Evolutionary conservation across 2,329 filamentous ascomycete species (phyloP).

Genomic region (Colletotrichum truncatum): DNA sequence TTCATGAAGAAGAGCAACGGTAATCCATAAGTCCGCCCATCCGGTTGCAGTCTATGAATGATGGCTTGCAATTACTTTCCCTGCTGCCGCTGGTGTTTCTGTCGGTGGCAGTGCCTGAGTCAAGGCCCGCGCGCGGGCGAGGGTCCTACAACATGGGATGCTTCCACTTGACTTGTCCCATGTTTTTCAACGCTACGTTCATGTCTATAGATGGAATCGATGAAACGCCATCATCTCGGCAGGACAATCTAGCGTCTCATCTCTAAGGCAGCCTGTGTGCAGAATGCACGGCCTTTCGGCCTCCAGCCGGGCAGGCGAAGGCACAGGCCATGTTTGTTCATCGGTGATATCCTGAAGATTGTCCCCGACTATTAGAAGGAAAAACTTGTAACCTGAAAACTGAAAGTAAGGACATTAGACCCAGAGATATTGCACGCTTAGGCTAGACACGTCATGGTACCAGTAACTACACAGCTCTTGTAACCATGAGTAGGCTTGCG

Average conservation of each 20-base stretch:
- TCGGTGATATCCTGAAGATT: too few species aligned
- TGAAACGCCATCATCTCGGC: not conserved
- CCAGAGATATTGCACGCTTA: too few species aligned
- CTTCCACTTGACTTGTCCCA: not conserved
- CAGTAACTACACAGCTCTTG: too few species aligned
- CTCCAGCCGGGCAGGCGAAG: too few species aligned
- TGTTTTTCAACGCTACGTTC: not conserved
- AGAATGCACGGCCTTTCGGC: not conserved
- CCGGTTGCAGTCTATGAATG: too few species aligned
- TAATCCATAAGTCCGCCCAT: not conserved
- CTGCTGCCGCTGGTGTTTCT: not conserved
- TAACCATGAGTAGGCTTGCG: too few species aligned
- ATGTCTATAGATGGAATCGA: not conserved
- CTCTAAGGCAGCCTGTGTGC: not conserved
- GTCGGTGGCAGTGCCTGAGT: not conserved
- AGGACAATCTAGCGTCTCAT: not conserved
- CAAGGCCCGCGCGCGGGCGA: constrained; percentile 1
- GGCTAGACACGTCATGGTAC: too few species aligned
- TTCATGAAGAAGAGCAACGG: not conserved
- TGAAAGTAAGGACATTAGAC: too few species aligned
- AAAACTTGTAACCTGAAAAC: too few species aligned
- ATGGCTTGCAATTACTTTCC: not conserved
- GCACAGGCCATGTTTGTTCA: too few species aligned
- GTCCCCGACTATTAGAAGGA: too few species aligned
- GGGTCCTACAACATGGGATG: not conserved